Base-by-base conservation (phyloP, 345 rosid species). In the Mangifera indica region DNA sequence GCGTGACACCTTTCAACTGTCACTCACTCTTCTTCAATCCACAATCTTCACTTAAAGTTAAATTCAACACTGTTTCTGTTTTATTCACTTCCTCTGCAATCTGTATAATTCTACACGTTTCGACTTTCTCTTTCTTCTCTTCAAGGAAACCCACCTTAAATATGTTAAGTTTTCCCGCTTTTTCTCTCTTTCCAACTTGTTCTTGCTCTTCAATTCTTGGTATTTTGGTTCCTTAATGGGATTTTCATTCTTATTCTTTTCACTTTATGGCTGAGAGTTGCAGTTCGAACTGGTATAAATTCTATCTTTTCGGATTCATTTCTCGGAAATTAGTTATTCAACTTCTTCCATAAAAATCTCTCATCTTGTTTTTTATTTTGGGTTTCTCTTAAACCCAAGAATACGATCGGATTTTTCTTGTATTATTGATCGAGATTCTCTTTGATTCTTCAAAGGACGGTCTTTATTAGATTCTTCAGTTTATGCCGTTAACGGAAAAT, bases 401-500 rank as follows among this genome's bases (percentile, higher is more conserved):
- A 46, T 15, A 65, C 66, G 65, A 78, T 72, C 37, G 62, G 60
- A 68, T 44, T 71, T 77, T 55, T 61, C 21, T 73, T 29, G 14
- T 66, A 40, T 73, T 65, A 68, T 48, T 76, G 29, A 68, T 48
- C 77, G 29, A 44, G 81, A 80, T 82, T 66, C 84, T 76, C 69
- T 70, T 77, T 25, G 72, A 74, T 72, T 79, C 79, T 61, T 20
- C 11, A 69, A 75, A 71, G 76, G 15, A 52, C 58, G 64, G 63
- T 62, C 75, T 70, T 74, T 81, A 48, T 58, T 72, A 72, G 78
- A 82, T 84, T 80, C 82, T 82, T 55, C 71, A 15, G 75, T 80
- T 78, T 68, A 55, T 77, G 76, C 77, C 29, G 52, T 48, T 34
- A 63, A 56, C 17, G 32, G 76, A 75, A 72, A 69, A 63, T 53